These are phyloP conservation scores for Melocanna baccifera DNA, from an alignment of 176 grass and related monocot species.

Conservation along the genomic window DNA sequence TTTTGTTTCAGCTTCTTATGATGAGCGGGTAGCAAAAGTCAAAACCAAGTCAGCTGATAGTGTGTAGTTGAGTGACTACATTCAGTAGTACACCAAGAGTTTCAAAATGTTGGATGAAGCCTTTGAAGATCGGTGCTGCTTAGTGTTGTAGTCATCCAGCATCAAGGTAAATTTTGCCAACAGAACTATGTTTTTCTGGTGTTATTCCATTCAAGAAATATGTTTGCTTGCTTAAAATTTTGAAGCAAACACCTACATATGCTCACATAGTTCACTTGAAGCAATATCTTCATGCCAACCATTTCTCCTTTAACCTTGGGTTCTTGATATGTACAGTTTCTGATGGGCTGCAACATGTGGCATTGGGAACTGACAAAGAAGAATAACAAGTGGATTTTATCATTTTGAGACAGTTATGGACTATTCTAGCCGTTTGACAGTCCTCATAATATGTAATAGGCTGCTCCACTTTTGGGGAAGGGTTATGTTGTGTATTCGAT, in stretches of 20 bases:
- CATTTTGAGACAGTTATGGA: not conserved
- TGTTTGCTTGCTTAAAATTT: not conserved
- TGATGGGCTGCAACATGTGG: not conserved
- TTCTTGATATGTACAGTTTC: not conserved
- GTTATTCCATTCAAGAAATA: not conserved
- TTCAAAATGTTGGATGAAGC: not conserved
- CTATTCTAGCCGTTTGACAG: not conserved
- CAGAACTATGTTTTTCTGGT: not conserved
- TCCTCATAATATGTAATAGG: not conserved
- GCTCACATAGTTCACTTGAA: not conserved
- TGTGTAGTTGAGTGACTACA: not conserved
- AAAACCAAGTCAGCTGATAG: slow-evolving; percentile 37
- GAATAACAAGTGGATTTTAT: not conserved
- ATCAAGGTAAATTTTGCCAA: not conserved
- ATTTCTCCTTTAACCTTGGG: not conserved
- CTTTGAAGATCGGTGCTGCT: not conserved
- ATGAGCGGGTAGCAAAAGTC: slow-evolving; percentile 63
- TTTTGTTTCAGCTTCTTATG: slow-evolving; percentile 64
- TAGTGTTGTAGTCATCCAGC: not conserved
- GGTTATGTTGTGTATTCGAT: not conserved
- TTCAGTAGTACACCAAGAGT: slow-evolving; percentile 1
- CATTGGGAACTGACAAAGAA: not conserved
- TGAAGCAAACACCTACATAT: not conserved
- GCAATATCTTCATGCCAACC: not conserved
- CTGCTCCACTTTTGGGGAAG: not conserved